Base-by-base conservation (phyloP, 2,329 filamentous ascomycete genomes). In the Lecanosticta acicola region DNA sequence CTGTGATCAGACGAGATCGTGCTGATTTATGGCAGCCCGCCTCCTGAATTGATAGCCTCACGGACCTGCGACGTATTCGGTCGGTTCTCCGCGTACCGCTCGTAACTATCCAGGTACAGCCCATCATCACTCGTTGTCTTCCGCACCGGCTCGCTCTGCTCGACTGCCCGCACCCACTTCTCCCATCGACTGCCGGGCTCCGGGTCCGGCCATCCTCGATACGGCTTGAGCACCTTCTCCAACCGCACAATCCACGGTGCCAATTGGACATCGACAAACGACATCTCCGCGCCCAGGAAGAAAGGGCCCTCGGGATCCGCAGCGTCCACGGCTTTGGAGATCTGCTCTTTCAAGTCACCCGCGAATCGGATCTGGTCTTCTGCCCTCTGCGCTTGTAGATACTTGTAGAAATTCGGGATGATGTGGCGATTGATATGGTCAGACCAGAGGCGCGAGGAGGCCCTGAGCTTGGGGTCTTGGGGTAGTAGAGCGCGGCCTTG, bases 381-480 rank as follows among this genome's bases (percentile, higher is more conserved):
- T 14, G 68, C 57, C 11, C 85, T 78, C 53, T 82, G 77, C 1
- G 81, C 78, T 65, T 83, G 81, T 0, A 93, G 73, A 14, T 89
- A 74, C 26, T 77, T 76, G 66, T 88, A 90, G 71, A 94, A 94
- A 9, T 73, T 70, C 0, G 87, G 85, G 1, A 94, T 78, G 44
- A 94, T 80, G 53, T 82, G 76, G 24, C 83, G 77, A 62, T 93
- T 89, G 61, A 90, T 81, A 70, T 93, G 86, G 55, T 91, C 84
- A 19, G 81, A 76, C 88, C 88, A 94, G 8, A 93, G 68, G 35
- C 88, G 79, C 48, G 81, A 87, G 45, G 85, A 80, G 1, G 89
- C 88, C 55, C 82, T 80, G 11, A 81, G 66, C 58, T 84, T 81
- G 1, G 85, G 73, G 59, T 83, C 76, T 0, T 73, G 69, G 1